Percentiles rank a stretch among this genome's conserved stretches.
phyloP scores from a whole-genome alignment of 2,329 filamentous ascomycete genomes.

The Capronia epimyces region DNA sequence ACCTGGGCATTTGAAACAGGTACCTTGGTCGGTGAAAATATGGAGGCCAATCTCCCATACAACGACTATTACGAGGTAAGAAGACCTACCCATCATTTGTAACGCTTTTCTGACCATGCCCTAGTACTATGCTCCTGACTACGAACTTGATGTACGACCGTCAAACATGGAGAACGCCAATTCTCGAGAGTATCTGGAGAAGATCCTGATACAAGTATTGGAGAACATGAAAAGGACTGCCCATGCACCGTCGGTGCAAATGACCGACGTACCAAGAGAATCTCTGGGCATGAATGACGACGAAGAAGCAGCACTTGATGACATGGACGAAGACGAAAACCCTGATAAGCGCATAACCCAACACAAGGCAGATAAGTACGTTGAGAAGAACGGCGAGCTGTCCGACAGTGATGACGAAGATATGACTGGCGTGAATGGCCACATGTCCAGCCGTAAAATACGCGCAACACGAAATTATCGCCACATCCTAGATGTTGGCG shows the following conservation, averaged over 20 bases:
- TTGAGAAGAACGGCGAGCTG: constrained; percentile 71
- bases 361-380: constrained; percentile 72
- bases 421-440: constrained; percentile 61
- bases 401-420: constrained; percentile 90
- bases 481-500: constrained; percentile 53
- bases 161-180: constrained; percentile 71
- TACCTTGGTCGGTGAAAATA: constrained; percentile 73
- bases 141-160: constrained; percentile 62
- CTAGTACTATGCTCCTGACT: constrained; percentile 64
- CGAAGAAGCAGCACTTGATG: constrained; percentile 59
- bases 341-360: constrained; percentile 77
- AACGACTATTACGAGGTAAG: constrained; percentile 85
- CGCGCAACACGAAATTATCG: constrained; percentile 76
- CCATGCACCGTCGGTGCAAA: constrained; percentile 58
- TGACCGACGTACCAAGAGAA: constrained; percentile 58
- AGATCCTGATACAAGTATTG: constrained; percentile 60
- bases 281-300: constrained; percentile 58
- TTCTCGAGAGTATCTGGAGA: constrained; percentile 62
- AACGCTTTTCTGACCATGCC: constrained; percentile 23
- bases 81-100: constrained; percentile 1
- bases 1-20: constrained; percentile 68
- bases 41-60: constrained; percentile 79
- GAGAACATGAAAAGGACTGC: constrained; percentile 62
- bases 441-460: constrained; percentile 80
- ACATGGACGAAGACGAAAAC: constrained; percentile 77